Base-by-base conservation (phyloP, 495 filamentous ascomycete genomes). In the Friedmanniomyces simplex region DNA sequence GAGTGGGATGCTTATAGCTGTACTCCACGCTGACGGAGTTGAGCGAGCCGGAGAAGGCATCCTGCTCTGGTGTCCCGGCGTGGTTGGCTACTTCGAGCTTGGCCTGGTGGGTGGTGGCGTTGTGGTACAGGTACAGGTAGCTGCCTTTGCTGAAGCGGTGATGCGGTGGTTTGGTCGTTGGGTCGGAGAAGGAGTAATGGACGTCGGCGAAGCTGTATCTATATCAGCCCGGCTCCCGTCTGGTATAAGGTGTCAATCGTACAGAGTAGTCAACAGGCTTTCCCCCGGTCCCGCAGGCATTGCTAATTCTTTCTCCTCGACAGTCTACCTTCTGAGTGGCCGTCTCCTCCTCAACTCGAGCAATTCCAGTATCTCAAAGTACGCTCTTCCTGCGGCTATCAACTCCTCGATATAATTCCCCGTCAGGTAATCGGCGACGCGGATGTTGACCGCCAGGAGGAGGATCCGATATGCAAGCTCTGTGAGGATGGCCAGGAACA, bases 131-230 rank as follows among this genome's bases (percentile, higher is more conserved):
- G 68, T 95, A 96, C 39, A 96, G 74, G 63, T 95, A 95, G 14
- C 88, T 95, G 49, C 81, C 81, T 66, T 91, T 91, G 67, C 91
- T 87, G 70, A 96, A 96, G 25, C 89, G 82, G 69, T 95, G 88
- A 66, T 91, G 85, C 21, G 12, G 46, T 26, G 78, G 77, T 12
- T 87, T 85, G 22, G 78, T 74, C 1, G 79, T 79, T 1, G 89
- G 87, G 18, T 79, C 75, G 11, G 82, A 77, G 72, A 95, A 94
- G 68, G 84, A 95, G 70, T 91, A 96, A 71, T 95, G 90, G 45
- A 94, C 75, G 68, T 96, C 90, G 20, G 83, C 88, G 67, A 89
- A 94, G 65, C 90, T 96, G 70, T 4, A 20, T 32, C 42, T 22
- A 25, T 8, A 13, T 49, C 25, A 49, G 46, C 20, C 21, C 7